Base-by-base conservation (phyloP, 1,284 basidiomycete genomes). In the Boletellus deceptivus region DNA sequence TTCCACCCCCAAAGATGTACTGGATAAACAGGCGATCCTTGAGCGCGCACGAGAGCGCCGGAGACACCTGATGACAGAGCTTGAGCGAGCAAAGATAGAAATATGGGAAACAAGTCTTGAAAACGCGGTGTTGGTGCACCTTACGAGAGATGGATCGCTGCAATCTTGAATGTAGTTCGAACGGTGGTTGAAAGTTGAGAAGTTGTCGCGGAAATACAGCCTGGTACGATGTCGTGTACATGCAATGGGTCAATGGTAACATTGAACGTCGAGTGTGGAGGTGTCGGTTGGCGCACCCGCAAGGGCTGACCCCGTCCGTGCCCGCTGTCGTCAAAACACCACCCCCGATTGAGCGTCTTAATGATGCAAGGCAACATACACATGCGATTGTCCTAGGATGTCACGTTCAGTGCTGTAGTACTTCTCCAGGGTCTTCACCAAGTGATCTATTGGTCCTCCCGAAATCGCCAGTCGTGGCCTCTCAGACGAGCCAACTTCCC, bases 91-190 rank as follows among this genome's bases (percentile, higher is more conserved):
- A 20, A 83, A 83, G 61, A 72, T 79, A 20, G 80, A 84, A 60
- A 66, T 87, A 46, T 89, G 87, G 87, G 84, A 88, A 68, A 77
- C 78, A 44, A 84, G 82, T 39, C 76, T 90, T 48, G 87, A 90
- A 68, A 80, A 85, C 57, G 85, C 83, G 27, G 82, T 80, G 50
- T 71, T 90, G 59, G 72, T 76, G 31, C 75, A 80, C 54, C 59
- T 88, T 45, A 68, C 59, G 50, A 76, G 74, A 64, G 72, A 77
- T 20, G 39, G 29, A 11, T 46, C 49, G n/a, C 46, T 38, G 24
- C 48, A 10, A 56, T 22, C 43, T 34, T 42, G 25, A 37, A 14
- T 18, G 16, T 6, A 18, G 2, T 27, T 20, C 24, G 18, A 16
- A 27, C n/a, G 33, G 4, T 17, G n/a, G 16, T 35, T 6, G 34